Conservation (phyloP, 1,284 basidiomycete genomes). For the Peniophora sp. region DNA sequence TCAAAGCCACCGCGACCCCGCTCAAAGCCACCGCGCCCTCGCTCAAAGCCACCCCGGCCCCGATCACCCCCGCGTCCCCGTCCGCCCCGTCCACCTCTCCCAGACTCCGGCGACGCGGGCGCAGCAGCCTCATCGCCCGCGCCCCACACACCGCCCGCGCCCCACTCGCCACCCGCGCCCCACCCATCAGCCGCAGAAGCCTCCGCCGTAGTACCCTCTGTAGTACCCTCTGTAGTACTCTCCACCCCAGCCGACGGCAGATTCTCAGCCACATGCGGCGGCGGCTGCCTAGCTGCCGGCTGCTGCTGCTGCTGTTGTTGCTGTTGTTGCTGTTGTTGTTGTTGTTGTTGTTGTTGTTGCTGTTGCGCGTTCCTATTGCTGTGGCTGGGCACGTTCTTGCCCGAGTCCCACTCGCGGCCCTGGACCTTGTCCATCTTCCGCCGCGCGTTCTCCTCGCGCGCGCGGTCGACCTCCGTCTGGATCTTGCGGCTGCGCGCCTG, state of each 20-base stretch:
- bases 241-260: not conserved
- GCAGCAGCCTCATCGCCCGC: not conserved
- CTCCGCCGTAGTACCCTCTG: not conserved
- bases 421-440: constrained; percentile 72
- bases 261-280: not conserved
- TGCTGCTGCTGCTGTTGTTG: too few species aligned
- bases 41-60: not conserved
- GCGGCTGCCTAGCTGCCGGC: too few species aligned
- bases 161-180: too few species aligned
- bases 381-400: constrained; percentile 35
- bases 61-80: not conserved
- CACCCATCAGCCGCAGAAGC: too few species aligned
- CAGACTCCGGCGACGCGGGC: not conserved
- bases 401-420: constrained; percentile 76
- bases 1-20: too few species aligned
- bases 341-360: too few species aligned
- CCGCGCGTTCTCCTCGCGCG: constrained; percentile 68
- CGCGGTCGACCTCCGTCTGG: constrained; percentile 57
- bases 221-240: not conserved
- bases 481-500: constrained; percentile 51
- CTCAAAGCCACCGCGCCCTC: not conserved
- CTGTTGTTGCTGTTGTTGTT: too few species aligned
- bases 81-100: not conserved
- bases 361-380: too few species aligned
- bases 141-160: not conserved